These are phyloP conservation scores for Talaromyces sp. DNA, from an alignment of 2,329 filamentous ascomycete genomes.

Conservation along the genomic window DNA sequence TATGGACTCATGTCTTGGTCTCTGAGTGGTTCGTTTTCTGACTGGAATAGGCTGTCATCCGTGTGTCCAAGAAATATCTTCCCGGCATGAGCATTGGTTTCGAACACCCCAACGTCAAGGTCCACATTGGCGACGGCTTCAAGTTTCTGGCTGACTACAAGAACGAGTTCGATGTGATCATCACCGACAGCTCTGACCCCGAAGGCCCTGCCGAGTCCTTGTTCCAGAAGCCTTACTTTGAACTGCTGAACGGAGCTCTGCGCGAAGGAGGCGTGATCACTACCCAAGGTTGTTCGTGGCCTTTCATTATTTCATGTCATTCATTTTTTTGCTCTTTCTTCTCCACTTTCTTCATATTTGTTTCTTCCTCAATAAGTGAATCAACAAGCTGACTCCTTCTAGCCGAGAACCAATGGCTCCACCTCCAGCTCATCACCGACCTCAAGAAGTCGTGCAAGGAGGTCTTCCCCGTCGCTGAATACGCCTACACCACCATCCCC, in stretches of 20 bases:
- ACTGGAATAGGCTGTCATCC: conserved; percentile 71
- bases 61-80: conserved; percentile 96
- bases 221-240: conserved; percentile 98
- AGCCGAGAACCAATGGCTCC: conserved; percentile 99
- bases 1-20: conserved; percentile 26
- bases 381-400: conserved; percentile 2
- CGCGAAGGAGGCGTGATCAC: conserved; percentile 96
- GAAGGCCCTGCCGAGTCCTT: conserved; percentile 93
- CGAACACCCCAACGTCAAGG: conserved; percentile 87
- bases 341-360: neutral
- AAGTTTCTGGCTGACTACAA: conserved; percentile 96
- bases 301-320: conserved; percentile 48
- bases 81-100: conserved; percentile 91
- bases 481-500: conserved; percentile 96
- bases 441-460: conserved; percentile 96
- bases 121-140: conserved; percentile 95
- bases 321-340: conserved; percentile 14
- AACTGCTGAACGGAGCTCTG: conserved; percentile 84
- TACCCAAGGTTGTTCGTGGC: conserved; percentile 99
- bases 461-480: conserved; percentile 96
- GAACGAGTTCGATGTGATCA: conserved; percentile 98
- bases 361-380: neutral
- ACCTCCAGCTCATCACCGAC: conserved; percentile 86
- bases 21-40: neutral
- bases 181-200: conserved; percentile 96